These are phyloP conservation scores for Sclerotinia subarctica DNA, from an alignment of 2,329 filamentous ascomycete species.

Conservation along the genomic window DNA sequence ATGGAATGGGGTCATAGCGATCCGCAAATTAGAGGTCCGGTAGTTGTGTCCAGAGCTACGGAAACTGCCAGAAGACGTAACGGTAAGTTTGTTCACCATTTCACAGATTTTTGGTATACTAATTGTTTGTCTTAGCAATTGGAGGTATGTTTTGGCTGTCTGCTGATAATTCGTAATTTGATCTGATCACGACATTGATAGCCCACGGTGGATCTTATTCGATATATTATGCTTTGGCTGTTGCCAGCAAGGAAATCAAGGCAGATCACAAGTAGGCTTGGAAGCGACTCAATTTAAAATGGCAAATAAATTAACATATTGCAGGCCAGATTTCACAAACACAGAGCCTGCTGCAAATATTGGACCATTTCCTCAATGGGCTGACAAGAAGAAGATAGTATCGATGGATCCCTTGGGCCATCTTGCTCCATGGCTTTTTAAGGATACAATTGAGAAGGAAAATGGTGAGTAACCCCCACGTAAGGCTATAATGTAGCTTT, in stretches of 20 bases:
- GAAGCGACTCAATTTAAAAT: neutral
- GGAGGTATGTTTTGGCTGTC: slow-evolving; percentile 48
- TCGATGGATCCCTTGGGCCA: slow-evolving; percentile 96
- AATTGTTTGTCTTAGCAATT: slow-evolving; percentile 45
- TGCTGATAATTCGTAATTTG: neutral
- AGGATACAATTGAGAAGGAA: slow-evolving; percentile 72
- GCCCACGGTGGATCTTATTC: slow-evolving; percentile 89
- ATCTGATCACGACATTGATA: slow-evolving; percentile 35
- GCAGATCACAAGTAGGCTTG: slow-evolving; percentile 64
- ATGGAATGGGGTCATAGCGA: slow-evolving; percentile 85
- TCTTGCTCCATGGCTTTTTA: slow-evolving; percentile 78
- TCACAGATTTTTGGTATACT: slow-evolving; percentile 25
- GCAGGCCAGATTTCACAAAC: slow-evolving; percentile 68
- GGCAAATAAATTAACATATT: neutral
- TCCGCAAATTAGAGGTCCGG: slow-evolving; percentile 72
- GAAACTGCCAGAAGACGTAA: slow-evolving; percentile 79
- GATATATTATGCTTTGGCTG: slow-evolving; percentile 89
- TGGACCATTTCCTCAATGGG: slow-evolving; percentile 87
- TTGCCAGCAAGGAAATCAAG: slow-evolving; percentile 86
- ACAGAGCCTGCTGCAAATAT: slow-evolving; percentile 89
- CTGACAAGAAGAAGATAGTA: slow-evolving; percentile 88
- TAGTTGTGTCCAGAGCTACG: slow-evolving; percentile 76
- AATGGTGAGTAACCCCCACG: slow-evolving; percentile 47
- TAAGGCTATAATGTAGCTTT: neutral
- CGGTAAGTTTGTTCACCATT: slow-evolving; percentile 49